These are phyloP conservation scores for Rhododendron williamsianum DNA, from an alignment of 148 eudicot genomes.

Conservation along the genomic window DNA sequence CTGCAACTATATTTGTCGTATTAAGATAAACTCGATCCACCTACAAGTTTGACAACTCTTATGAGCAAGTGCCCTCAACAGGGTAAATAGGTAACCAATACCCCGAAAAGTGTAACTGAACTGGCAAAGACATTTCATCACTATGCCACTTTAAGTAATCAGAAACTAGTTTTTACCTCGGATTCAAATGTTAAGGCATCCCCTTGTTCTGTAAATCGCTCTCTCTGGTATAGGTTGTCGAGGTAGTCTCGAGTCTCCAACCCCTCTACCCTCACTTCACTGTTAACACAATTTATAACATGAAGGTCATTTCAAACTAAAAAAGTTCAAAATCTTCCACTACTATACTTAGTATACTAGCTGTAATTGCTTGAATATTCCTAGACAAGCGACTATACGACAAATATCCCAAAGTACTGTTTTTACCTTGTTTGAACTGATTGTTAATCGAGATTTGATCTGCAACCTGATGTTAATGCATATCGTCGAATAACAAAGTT, in stretches of 20 bases:
- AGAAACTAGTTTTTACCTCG: conserved; percentile 41
- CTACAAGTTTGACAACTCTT: conserved; percentile 23
- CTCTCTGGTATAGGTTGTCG: conserved; percentile 50
- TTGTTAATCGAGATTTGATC: neutral
- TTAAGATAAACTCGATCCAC: conserved; percentile 73
- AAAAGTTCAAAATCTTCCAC: neutral
- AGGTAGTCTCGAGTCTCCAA: conserved; percentile 87
- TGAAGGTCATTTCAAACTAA: neutral
- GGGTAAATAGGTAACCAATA: neutral
- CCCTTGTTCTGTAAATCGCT: conserved; percentile 97
- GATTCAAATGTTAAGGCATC: conserved; percentile 94
- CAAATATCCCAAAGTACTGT: neutral
- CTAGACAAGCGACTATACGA: neutral
- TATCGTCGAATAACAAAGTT: neutral
- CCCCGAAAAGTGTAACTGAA: neutral
- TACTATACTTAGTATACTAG: neutral
- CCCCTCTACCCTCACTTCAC: conserved; percentile 98
- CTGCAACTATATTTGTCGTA: conserved; percentile 49
- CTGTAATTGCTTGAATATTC: neutral
- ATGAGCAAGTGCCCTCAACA: conserved; percentile 9
- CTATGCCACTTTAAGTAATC: neutral
- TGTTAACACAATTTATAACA: conserved; percentile 25
- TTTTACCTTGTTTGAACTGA: conserved; percentile 12
- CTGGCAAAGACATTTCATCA: neutral
- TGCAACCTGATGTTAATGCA: neutral